These are phyloP conservation scores for Ceratobasidium sp. DNA, from an alignment of 1,284 basidiomycete species.

Conservation along the genomic window DNA sequence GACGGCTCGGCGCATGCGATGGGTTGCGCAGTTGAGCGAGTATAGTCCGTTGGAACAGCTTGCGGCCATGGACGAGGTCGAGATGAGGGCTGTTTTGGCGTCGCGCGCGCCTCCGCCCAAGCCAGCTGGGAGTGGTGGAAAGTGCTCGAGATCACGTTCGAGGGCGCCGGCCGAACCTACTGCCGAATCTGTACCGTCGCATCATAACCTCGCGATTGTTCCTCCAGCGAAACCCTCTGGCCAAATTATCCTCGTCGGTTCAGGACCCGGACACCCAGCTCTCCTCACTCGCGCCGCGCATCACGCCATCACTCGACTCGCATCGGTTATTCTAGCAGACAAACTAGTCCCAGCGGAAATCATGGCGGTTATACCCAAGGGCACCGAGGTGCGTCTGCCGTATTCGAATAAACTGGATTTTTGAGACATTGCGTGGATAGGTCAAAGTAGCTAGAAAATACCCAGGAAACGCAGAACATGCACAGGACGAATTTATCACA, in stretches of 20 bases:
- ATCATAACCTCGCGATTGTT: conserved; percentile 48
- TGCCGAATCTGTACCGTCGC: conserved; percentile 53
- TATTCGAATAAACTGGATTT: neutral
- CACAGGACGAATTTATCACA: conserved; percentile 94
- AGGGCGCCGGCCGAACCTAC: conserved; percentile 49
- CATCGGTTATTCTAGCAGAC: conserved; percentile 91
- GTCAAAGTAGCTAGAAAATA: conserved; percentile 89
- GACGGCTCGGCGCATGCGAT: conserved; percentile 78
- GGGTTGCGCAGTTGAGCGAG: conserved; percentile 93
- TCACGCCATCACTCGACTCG: conserved; percentile 79
- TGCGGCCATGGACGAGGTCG: conserved; percentile 72
- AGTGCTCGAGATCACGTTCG: conserved; percentile 2
- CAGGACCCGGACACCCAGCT: conserved; percentile 94
- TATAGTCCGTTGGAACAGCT: conserved; percentile 91
- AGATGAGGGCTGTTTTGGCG: conserved; percentile 74
- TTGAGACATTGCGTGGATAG: conserved; percentile 48
- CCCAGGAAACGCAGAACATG: conserved; percentile 95
- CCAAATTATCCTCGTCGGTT: conserved; percentile 89
- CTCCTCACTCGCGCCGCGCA: conserved; percentile 91
- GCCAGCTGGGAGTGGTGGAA: neutral
- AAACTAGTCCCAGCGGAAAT: conserved; percentile 96
- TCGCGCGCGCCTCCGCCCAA: conserved; percentile 23
- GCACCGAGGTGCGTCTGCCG: conserved; percentile 68
- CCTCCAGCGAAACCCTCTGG: conserved; percentile 59
- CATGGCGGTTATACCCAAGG: conserved; percentile 85